Evolutionary conservation across 176 grass and related monocot species (phyloP), one percentile per base, ranked within the genome.

Genomic region (Triticum aestivum): DNA sequence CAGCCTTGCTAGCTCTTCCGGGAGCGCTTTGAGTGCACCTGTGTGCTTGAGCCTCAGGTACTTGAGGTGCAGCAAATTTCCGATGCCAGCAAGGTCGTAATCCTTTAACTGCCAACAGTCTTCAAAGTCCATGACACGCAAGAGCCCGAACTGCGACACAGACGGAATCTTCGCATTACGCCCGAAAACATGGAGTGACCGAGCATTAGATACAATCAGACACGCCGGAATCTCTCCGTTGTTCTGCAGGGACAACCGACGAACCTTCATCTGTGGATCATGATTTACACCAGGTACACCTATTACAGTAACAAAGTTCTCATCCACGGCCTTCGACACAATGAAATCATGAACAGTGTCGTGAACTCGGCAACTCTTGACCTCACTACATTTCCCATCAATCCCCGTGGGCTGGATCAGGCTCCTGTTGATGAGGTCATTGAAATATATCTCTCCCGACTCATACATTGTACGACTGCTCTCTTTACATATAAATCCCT

Each of bases 341-440:
- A 90, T 61, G 11, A 83, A 59, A 21, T 90, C 79, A 83, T 38
- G 64, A 12, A 90, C 21, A 5, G 70, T 64, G 77, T 87, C 84
- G 37, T 90, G 79, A 13, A 90, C 79, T 30, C 44, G 47, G 18
- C 79, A 79, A 24, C 61, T 87, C 23, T 27, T 9, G 5, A 85
- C 32, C 67, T 66, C 87, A 45, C 65, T 8, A 74, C 13, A 65
- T 21, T 8, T 75, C 72, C 33, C 5, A 4, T 1, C 11, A 9
- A 49, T 29, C 51, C 66, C 24, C 20, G 39, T 41, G 15, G 80
- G 44, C 81, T 85, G 64, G 34, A 89, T 58, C 65, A 89, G 52
- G 18, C 37, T 81, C 21, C 83, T 63, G 9, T 86, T 83, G 4
- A 86, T 86, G 39, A 86, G 88, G 0, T 86, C 42, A 35, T 68